These are phyloP conservation scores for Clavulina sp. DNA, from an alignment of 768 basidiomycete genomes.

Conservation along the genomic window DNA sequence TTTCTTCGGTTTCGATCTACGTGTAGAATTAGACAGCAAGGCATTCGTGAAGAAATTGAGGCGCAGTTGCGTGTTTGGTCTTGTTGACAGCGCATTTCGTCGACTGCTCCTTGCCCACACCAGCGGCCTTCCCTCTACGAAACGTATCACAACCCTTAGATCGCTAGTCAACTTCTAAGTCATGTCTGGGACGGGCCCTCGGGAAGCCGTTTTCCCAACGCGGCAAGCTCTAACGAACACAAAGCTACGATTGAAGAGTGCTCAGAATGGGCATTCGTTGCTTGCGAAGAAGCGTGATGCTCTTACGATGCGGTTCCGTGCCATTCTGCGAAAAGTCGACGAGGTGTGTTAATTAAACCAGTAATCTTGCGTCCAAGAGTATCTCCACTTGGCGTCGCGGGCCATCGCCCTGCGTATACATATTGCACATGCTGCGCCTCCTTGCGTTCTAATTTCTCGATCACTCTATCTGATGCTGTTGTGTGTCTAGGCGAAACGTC, in stretches of 20 bases:
- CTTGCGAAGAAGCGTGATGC: slow-evolving; percentile 98
- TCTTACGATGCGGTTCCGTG: slow-evolving; percentile 81
- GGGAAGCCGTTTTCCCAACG: slow-evolving; percentile 92
- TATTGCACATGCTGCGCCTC: neutral
- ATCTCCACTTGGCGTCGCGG: neutral
- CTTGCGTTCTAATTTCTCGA: neutral
- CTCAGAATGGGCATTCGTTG: slow-evolving; percentile 87
- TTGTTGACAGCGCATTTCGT: too few species aligned
- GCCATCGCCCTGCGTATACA: neutral
- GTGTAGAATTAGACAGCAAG: too few species aligned
- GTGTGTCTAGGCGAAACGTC: slow-evolving; percentile 67
- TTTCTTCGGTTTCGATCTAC: too few species aligned
- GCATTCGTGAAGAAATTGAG: too few species aligned
- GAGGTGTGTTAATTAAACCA: slow-evolving; percentile 39
- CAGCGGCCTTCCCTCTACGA: neutral
- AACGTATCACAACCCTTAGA: neutral
- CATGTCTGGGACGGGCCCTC: slow-evolving; percentile 81
- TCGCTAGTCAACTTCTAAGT: slow-evolving; percentile 4
- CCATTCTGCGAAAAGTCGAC: slow-evolving; percentile 92
- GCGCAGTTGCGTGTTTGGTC: too few species aligned
- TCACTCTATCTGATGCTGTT: neutral
- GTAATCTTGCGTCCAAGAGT: neutral
- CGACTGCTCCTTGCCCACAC: too few species aligned
- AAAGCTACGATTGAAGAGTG: slow-evolving; percentile 73
- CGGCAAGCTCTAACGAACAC: slow-evolving; percentile 95